A percentile compares a stretch with the other conserved stretches of the same genome.
Conservation (phyloP, 176 grass and related monocot genomes). For the Eleusine indica region DNA sequence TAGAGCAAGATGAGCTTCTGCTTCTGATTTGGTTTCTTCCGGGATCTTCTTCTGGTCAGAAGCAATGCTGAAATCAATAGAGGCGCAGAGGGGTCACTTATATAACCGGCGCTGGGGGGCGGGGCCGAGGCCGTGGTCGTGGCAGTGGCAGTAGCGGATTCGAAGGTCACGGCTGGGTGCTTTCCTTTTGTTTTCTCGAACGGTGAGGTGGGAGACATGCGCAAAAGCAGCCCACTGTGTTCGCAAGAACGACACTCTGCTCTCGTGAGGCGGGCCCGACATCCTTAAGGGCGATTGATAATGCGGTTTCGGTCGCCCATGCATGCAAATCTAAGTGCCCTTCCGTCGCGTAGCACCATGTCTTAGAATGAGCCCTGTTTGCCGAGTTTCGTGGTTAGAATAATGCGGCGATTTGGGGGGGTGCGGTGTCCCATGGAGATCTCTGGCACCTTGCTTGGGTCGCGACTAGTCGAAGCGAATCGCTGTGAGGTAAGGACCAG, state of each 20-base stretch:
- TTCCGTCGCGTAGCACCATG: slow-evolving; percentile 89
- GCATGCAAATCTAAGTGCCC: slow-evolving; percentile 86
- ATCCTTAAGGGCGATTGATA: slow-evolving; percentile 82
- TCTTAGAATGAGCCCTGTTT: slow-evolving; percentile 76
- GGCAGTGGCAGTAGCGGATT: slow-evolving; percentile 54
- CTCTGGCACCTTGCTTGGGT: slow-evolving; percentile 71
- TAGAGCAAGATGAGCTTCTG: neutral
- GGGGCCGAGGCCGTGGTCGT: slow-evolving; percentile 36
- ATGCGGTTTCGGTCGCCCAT: slow-evolving; percentile 60
- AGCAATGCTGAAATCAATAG: slow-evolving; percentile 90
- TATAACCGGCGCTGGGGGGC: slow-evolving; percentile 36
- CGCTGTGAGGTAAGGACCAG: slow-evolving; percentile 44
- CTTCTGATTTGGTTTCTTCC: slow-evolving; percentile 70
- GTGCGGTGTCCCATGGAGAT: slow-evolving; percentile 36
- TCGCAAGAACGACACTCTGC: slow-evolving; percentile 39
- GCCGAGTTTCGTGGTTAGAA: slow-evolving; percentile 29
- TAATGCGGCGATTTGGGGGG: slow-evolving; percentile 38
- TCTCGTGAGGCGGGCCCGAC: slow-evolving; percentile 64
- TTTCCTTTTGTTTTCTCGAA: slow-evolving; percentile 41
- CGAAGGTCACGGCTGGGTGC: slow-evolving; percentile 60
- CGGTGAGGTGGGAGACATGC: slow-evolving; percentile 69
- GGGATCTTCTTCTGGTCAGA: slow-evolving; percentile 72
- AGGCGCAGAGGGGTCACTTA: slow-evolving; percentile 45
- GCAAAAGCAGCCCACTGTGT: slow-evolving; percentile 97
- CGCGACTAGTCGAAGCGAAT: slow-evolving; percentile 62